Evolutionary conservation across 2,329 filamentous ascomycete species (phyloP).

Genomic region (Alternaria alternata): DNA sequence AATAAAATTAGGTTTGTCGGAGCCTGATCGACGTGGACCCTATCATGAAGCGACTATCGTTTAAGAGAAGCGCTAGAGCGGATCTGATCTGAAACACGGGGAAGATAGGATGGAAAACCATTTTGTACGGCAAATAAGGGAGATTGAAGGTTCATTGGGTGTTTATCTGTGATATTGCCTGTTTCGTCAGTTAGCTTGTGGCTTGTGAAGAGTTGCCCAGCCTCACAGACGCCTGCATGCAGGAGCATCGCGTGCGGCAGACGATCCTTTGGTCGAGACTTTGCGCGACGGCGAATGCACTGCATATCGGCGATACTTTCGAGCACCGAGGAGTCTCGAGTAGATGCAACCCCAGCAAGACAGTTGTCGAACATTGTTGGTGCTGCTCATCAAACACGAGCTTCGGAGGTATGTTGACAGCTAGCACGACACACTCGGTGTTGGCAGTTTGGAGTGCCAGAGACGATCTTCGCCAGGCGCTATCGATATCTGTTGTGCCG

Average conservation of each 20-base stretch:
- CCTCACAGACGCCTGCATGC: conserved; percentile 19
- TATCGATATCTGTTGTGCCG: conserved; percentile 1
- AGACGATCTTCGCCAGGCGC: not conserved
- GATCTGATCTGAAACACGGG: conserved; percentile 33
- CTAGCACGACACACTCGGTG: not conserved
- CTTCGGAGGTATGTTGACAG: not conserved
- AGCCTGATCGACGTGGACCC: conserved; percentile 35
- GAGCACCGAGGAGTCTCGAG: not conserved
- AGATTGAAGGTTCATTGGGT: conserved; percentile 22
- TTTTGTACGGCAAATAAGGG: conserved; percentile 23
- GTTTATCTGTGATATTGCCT: conserved; percentile 19
- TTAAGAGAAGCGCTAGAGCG: conserved; percentile 24
- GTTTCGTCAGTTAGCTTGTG: conserved; percentile 25
- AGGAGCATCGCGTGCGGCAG: conserved; percentile 17
- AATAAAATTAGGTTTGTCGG: conserved; percentile 20
- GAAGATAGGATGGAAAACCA: conserved; percentile 10
- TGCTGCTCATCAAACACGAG: not conserved
- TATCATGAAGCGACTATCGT: conserved; percentile 31
- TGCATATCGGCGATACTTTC: not conserved
- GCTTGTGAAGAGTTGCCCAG: conserved; percentile 19
- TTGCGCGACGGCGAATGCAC: not conserved
- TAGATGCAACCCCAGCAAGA: not conserved
- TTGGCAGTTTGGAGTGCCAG: not conserved
- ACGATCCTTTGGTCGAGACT: not conserved
- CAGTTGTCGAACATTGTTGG: not conserved